Evolutionary conservation across 345 rosid genomes (phyloP).

Genomic region (Pugionium dolabratum): DNA sequence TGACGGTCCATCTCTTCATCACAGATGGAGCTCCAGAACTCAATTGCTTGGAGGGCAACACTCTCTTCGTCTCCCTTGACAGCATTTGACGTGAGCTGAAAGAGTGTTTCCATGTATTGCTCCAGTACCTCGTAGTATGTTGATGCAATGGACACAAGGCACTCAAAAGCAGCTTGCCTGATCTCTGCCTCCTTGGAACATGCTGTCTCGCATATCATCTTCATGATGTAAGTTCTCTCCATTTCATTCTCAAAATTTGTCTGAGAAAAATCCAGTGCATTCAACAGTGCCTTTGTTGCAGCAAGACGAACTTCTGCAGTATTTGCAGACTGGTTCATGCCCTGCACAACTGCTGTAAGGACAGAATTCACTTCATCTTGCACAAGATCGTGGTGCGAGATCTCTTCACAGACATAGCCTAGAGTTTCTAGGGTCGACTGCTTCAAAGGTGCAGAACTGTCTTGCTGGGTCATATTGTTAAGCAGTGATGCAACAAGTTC

Average conservation of each 20-base stretch:
- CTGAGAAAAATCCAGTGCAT: slow-evolving; percentile 92
- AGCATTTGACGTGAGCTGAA: slow-evolving; percentile 84
- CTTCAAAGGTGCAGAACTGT: slow-evolving; percentile 57
- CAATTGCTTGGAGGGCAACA: slow-evolving; percentile 93
- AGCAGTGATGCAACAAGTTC: slow-evolving; percentile 69
- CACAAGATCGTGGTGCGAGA: slow-evolving; percentile 77
- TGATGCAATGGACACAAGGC: slow-evolving; percentile 94
- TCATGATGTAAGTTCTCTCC: slow-evolving; percentile 94
- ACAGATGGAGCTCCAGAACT: slow-evolving; percentile 97
- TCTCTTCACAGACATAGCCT: slow-evolving; percentile 92
- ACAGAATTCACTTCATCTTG: slow-evolving; percentile 91
- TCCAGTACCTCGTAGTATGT: slow-evolving; percentile 80
- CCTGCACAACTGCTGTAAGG: slow-evolving; percentile 96
- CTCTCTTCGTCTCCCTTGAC: slow-evolving; percentile 85
- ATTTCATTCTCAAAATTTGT: slow-evolving; percentile 90
- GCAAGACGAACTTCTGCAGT: slow-evolving; percentile 79
- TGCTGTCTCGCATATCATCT: slow-evolving; percentile 88
- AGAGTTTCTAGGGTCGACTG: slow-evolving; percentile 91
- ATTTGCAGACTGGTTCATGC: slow-evolving; percentile 82
- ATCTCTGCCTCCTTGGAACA: slow-evolving; percentile 74
- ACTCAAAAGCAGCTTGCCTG: slow-evolving; percentile 92
- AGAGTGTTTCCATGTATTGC: slow-evolving; percentile 84
- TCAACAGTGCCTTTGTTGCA: slow-evolving; percentile 75
- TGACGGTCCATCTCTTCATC: slow-evolving; percentile 96
- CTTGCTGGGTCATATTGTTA: slow-evolving; percentile 73